Base-by-base conservation (phyloP, 176 grass and related monocot genomes). In the Triticum dicoccoides region DNA sequence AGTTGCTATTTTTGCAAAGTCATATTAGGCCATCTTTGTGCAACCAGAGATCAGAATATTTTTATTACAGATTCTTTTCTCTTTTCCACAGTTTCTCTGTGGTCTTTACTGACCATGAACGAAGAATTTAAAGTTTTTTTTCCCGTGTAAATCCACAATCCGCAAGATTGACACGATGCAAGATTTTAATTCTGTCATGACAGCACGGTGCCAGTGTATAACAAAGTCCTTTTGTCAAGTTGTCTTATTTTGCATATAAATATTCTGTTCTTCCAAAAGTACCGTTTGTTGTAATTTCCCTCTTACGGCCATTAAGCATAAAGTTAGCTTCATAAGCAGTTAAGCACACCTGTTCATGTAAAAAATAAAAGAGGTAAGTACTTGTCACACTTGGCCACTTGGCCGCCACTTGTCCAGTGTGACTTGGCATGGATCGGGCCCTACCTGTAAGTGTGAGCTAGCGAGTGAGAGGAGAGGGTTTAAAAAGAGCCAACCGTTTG, bases 1-100 rank as follows among this genome's bases (percentile, higher is more conserved):
- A 89, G 92, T 96, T 83, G 92, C 97, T 61, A 94, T 99, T 94
- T 99, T 99, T 33, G 94, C 94, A 0, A 93, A 96, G 87, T 99
- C 97, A 15, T 99, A 96, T 70, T 99, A 88, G 85, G 54, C 58
- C 73, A 30, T 84, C 17, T 52, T 8, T 69, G 78, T 69, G 61
- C 20, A 79, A 11, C 80, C 42, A 49, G 58, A 68, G 9, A 75
- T 79, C 14, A 84, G 61, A 84, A 34, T 5, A 41, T 5, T 58
- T 29, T 37, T 14, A 11, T 62, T n/a, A 9, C 0, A 17, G 27
- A 76, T 61, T 67, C 17, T 56, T 9, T 6, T 2, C 6, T n/a
- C 18, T 3, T 74, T 17, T 30, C 33, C 81, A 37, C 20, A 34
- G 34, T 59, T 66, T 87, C 18, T 83, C 34, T 79, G n/a, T 17